Conservation (phyloP, 139 green algal genomes). For the Gonium pectorale region DNA sequence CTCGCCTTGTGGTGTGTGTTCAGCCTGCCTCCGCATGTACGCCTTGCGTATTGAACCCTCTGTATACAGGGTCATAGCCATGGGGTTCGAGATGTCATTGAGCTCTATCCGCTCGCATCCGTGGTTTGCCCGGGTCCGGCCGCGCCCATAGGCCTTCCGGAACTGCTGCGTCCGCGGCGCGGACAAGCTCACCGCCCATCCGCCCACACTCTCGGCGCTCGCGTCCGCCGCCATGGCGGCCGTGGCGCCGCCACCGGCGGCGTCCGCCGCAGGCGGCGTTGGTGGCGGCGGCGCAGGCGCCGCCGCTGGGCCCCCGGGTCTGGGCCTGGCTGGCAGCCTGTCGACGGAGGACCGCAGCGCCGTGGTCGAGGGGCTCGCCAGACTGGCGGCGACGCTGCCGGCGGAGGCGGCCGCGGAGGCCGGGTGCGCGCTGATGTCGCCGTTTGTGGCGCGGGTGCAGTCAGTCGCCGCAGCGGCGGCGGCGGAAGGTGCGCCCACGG, state of each 20-base stretch:
- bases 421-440: slow-evolving; percentile 47
- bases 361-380: slow-evolving; percentile 74
- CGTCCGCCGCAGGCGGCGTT: background rate
- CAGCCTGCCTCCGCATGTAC: too few species aligned
- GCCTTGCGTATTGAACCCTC: too few species aligned
- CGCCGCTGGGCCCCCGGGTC: background rate
- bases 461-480: slow-evolving; percentile 22
- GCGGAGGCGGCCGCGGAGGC: slow-evolving; percentile 43
- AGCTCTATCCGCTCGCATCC: too few species aligned
- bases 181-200: slow-evolving; percentile 5
- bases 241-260: slow-evolving; percentile 46
- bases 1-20: too few species aligned
- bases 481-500: background rate
- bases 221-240: slow-evolving; percentile 17
- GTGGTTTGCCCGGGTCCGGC: too few species aligned
- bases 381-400: slow-evolving; percentile 58
- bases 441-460: slow-evolving; percentile 47
- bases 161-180: slow-evolving; percentile 70
- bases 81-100: too few species aligned
- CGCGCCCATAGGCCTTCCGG: slow-evolving; percentile 62
- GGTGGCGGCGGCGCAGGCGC: background rate
- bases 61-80: too few species aligned
- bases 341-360: slow-evolving; percentile 52
- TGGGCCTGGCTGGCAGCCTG: too few species aligned
- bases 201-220: background rate